Evolutionary conservation across 1,139 yeast genomes (phyloP), one percentile per base, ranked within the genome.

Genomic region (Candida smagusa): DNA sequence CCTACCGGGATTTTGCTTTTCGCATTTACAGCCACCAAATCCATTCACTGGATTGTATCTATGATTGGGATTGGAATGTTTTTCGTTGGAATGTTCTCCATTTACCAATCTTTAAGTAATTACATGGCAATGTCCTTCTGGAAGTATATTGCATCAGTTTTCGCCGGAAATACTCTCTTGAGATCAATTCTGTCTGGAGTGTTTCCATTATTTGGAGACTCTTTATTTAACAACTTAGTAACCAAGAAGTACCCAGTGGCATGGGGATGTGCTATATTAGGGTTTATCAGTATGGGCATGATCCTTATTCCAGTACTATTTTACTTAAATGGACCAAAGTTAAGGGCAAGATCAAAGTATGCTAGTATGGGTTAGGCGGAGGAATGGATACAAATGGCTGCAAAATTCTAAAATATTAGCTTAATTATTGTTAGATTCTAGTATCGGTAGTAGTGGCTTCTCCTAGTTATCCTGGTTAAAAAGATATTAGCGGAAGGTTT

Each of bases 201-300:
- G 3, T 80, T 81, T 65, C 86, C 87, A 31, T 58, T 80, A 33
- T 79, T 81, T 50, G 84, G 81, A 4, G 56, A 59, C 34, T 66
- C 72, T 1, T 63, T 80, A 67, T 80, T 68, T 47, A 44, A 54
- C 29, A 73, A 73, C 46, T 53, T 76, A 34, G 65, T 63, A 2
- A 65, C 68, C 8, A 47, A 61, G 1, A 67, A 63, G 32, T 77
- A 63, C 48, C 80, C 81, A 2, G 79, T 76, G 8, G 84, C 68
- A 1, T 75, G 77, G 77, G 83, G 83, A 1, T 62, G 74, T 2
- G 62, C 74, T 8, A 48, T 79, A 12, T 50, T 78, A 36, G 81
- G 72, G 0, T 68, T 69, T 38, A 54, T 77, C 33, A 48, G 70
- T 3, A 39, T 66, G 21, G 58, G 46, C 3, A 62, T 78, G 72